Percentiles rank a stretch among this genome's conserved stretches.
Conservation (phyloP, 2,329 filamentous ascomycete species). For the Colletotrichum graminicola region DNA sequence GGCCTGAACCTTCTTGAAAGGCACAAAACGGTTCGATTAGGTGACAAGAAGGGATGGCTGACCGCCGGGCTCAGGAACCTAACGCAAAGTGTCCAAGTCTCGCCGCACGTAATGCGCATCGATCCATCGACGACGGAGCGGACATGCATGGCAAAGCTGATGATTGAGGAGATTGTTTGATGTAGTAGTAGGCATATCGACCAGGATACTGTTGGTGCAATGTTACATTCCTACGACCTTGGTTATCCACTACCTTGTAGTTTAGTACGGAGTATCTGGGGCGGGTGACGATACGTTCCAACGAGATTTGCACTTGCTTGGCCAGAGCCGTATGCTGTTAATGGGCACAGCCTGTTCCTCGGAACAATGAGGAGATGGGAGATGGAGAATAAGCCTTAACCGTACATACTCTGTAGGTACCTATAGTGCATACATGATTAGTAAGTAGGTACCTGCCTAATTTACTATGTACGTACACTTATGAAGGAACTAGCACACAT, state of each 20-base stretch:
- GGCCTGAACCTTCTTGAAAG: conserved; percentile 33
- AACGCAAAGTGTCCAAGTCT: conserved; percentile 3
- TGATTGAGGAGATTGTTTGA: conserved; percentile 5
- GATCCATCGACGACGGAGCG: not conserved
- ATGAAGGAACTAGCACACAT: conserved; percentile 1
- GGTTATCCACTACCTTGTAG: not conserved
- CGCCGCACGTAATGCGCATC: not conserved
- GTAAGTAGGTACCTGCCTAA: too few relatives aligned
- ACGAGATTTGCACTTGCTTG: conserved; percentile 11
- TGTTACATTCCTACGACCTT: not conserved
- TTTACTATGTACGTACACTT: too few relatives aligned
- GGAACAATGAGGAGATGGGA: conserved; percentile 5
- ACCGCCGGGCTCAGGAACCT: not conserved
- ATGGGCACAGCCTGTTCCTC: not conserved
- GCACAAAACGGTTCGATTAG: conserved; percentile 22
- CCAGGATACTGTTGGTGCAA: not conserved
- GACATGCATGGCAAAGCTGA: not conserved
- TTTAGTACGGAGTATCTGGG: not conserved
- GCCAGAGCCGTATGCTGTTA: conserved; percentile 3
- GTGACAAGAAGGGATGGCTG: conserved; percentile 22
- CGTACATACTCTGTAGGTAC: not conserved
- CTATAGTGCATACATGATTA: not conserved
- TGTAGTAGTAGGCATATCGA: not conserved
- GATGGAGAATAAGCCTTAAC: conserved; percentile 7
- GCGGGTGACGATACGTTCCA: conserved; percentile 1